These are phyloP conservation scores for Rhodotorula graminis DNA, from an alignment of 768 basidiomycete genomes.

Conservation along the genomic window DNA sequence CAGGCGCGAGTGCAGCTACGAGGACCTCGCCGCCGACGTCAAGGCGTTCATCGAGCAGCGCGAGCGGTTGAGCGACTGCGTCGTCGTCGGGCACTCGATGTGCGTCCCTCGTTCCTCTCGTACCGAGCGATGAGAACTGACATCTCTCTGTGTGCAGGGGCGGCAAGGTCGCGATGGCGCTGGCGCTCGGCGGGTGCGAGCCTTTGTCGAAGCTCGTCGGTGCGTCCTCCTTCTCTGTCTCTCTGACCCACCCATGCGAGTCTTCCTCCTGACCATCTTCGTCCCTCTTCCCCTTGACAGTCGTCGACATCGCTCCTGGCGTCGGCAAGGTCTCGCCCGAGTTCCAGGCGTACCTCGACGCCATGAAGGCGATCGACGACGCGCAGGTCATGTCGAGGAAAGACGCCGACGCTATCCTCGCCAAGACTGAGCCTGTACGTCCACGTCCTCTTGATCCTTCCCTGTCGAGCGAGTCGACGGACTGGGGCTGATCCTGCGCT, in stretches of 20 bases:
- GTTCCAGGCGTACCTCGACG: constrained; percentile 62
- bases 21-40: constrained; percentile 73
- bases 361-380: constrained; percentile 68
- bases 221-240: constrained; percentile 45
- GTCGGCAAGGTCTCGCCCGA: constrained; percentile 58
- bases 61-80: constrained; percentile 55
- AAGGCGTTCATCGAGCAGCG: constrained; percentile 58
- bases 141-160: constrained; percentile 36
- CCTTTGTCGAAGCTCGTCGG: constrained; percentile 42
- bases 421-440: constrained; percentile 61
- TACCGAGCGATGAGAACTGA: too few relatives aligned
- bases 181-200: constrained; percentile 55
- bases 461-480: not conserved
- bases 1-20: constrained; percentile 65
- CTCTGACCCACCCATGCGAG: too few relatives aligned
- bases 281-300: constrained; percentile 34
- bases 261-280: not conserved
- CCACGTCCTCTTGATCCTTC: not conserved
- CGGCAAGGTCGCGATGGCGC: constrained; percentile 62
- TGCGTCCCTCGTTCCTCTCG: constrained; percentile 49
- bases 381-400: constrained; percentile 59
- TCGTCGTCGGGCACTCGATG: constrained; percentile 88
- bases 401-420: constrained; percentile 65
- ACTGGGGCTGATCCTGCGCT: not conserved
- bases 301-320: constrained; percentile 77